Conservation (phyloP, 306 rosid species). For the Alnus glutinosa region DNA sequence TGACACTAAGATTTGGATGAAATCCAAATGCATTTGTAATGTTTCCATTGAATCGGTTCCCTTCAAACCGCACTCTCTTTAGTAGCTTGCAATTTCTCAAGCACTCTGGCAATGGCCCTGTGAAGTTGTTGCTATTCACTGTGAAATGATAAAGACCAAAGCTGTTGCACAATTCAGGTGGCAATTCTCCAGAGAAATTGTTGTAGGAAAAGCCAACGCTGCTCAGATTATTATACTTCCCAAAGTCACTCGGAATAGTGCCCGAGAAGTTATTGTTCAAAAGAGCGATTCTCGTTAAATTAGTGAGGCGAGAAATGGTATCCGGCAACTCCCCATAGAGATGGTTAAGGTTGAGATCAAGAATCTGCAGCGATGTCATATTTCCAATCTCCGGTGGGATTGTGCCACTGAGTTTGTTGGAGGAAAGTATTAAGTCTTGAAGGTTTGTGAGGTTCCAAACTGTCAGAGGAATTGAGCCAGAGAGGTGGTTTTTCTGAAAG, state of each 20-base stretch:
- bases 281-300: constrained; percentile 40
- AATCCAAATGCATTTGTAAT: constrained; percentile 51
- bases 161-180: constrained; percentile 52
- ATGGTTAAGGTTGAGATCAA: constrained; percentile 48
- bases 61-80: constrained; percentile 50
- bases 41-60: constrained; percentile 53
- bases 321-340: constrained; percentile 56
- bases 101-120: constrained; percentile 59
- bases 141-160: constrained; percentile 21
- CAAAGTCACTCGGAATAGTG: constrained; percentile 52
- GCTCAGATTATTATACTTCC: constrained; percentile 48
- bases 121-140: constrained; percentile 46
- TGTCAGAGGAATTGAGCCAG: constrained; percentile 46
- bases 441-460: constrained; percentile 48
- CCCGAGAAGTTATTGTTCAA: constrained; percentile 49
- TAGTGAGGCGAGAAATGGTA: constrained; percentile 35
- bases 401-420: constrained; percentile 49
- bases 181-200: constrained; percentile 66
- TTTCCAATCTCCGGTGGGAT: constrained; percentile 59
- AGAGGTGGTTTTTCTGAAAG: constrained; percentile 46
- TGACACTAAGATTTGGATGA: constrained; percentile 29
- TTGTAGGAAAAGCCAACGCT: constrained; percentile 50
- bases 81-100: constrained; percentile 55
- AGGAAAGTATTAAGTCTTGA: constrained; percentile 28
- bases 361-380: constrained; percentile 32